Percentiles rank a stretch among this genome's conserved stretches.
Evolutionary conservation across 2,329 filamentous ascomycete genomes (phyloP).

Genomic region (Penicillium sp.): DNA sequence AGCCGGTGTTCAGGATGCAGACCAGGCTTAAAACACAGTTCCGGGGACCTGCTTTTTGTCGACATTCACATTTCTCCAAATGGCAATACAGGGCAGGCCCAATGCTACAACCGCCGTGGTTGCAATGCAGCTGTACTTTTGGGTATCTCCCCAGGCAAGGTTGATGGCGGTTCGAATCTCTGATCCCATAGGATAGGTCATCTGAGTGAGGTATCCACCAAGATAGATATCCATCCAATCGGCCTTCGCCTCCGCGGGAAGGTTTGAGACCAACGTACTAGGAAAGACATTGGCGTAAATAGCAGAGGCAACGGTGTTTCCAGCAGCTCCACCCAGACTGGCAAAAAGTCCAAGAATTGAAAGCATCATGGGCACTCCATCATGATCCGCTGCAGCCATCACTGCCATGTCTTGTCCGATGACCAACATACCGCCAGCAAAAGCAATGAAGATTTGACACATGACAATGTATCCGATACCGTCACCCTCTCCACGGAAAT

Average conservation of each 20-base stretch:
- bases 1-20: background rate
- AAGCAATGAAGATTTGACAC: constrained; percentile 59
- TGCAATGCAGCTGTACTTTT: constrained; percentile 23
- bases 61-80: constrained; percentile 24
- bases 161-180: constrained; percentile 13
- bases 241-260: constrained; percentile 17
- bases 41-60: constrained; percentile 24
- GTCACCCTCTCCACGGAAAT: constrained; percentile 53
- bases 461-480: constrained; percentile 55
- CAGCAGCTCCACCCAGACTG: constrained; percentile 23
- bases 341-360: constrained; percentile 24
- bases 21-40: constrained; percentile 12
- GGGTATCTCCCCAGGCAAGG: constrained; percentile 20
- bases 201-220: constrained; percentile 13
- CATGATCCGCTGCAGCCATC: constrained; percentile 24
- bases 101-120: constrained; percentile 19
- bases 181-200: constrained; percentile 16
- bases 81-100: constrained; percentile 17
- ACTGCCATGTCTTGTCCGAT: constrained; percentile 58
- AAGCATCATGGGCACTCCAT: constrained; percentile 24
- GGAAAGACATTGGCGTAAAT: constrained; percentile 28
- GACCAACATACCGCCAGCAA: constrained; percentile 56
- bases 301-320: constrained; percentile 23
- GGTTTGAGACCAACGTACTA: constrained; percentile 12
- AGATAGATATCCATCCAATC: constrained; percentile 20